Evolutionary conservation across 768 basidiomycete genomes (phyloP).

Genomic region (Crassisporium funariophilum): DNA sequence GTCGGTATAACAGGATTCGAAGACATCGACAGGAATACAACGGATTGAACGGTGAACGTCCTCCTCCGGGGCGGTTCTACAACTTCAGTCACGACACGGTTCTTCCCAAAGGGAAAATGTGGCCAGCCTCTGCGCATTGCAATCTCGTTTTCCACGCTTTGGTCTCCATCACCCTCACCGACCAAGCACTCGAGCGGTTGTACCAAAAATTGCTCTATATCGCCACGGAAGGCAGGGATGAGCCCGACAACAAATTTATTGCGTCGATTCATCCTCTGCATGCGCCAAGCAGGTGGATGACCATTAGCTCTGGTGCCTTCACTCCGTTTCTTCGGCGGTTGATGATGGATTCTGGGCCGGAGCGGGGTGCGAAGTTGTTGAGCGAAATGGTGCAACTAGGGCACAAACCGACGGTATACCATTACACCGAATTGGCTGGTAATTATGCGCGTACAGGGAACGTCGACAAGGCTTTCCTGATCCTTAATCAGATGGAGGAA

Average conservation of each 20-base stretch:
- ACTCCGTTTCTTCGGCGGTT: slow-evolving; percentile 53
- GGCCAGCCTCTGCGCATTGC: slow-evolving; percentile 35
- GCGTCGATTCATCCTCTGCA: slow-evolving; percentile 19
- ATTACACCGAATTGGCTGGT: slow-evolving; percentile 52
- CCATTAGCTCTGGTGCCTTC: slow-evolving; percentile 41
- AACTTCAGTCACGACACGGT: slow-evolving; percentile 8
- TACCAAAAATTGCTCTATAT: slow-evolving; percentile 46
- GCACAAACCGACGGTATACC: slow-evolving; percentile 46
- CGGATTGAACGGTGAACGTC: slow-evolving; percentile 6
- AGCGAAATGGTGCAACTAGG: slow-evolving; percentile 54
- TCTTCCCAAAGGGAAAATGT: slow-evolving; percentile 29
- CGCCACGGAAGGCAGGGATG: slow-evolving; percentile 12
- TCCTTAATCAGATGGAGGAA: slow-evolving; percentile 46
- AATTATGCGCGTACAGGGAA: slow-evolving; percentile 45
- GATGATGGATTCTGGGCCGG: slow-evolving; percentile 30
- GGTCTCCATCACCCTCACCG: slow-evolving; percentile 21
- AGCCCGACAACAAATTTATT: slow-evolving; percentile 5
- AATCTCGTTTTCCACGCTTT: slow-evolving; percentile 45
- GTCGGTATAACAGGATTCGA: slow-evolving; percentile 14
- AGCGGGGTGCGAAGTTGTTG: slow-evolving; percentile 41
- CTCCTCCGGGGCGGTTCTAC: slow-evolving; percentile 9
- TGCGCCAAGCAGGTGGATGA: slow-evolving; percentile 32
- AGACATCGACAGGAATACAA: slow-evolving; percentile 3
- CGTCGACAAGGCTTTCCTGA: slow-evolving; percentile 32
- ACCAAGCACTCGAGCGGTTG: slow-evolving; percentile 32